Evolutionary conservation across 805 yeast species (phyloP), one percentile per base, ranked within the genome.

Genomic region (Candida anglica): DNA sequence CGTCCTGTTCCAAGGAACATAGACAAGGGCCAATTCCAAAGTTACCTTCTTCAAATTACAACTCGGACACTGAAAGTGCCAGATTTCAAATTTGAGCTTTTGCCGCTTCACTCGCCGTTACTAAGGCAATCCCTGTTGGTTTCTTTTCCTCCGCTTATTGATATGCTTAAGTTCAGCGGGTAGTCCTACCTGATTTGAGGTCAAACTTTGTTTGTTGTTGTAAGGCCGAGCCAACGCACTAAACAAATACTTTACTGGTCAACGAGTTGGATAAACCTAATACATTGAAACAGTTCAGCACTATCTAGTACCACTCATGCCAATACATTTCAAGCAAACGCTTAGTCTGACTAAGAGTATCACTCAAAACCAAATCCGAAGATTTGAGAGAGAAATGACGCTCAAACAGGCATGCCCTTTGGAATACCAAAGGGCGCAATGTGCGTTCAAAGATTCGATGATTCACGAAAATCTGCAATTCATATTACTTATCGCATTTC

Each of bases 1-100:
- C 60, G 63, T 51, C 58, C 66, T 48, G 58, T 52, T 51, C 48
- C 58, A 52, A 47, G 54, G 48, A 47, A 52, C 53, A n/a, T n/a
- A n/a, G n/a, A n/a, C n/a, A n/a, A n/a, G n/a, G n/a, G n/a, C 78
- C 54, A 73, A 66, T 47, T 72, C 78, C 42, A 72, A 51, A 4
- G 75, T 67, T 13, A 71, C 56, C 30, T 73, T 65, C 52, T 70
- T 71, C 52, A 72, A 52, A 50, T 71, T 68, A n/a, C 51, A 20
- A 7, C 69, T 58, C 15, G 76, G 70, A 30, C 61, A 56, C 36
- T 51, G 47, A 54, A 53, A 52, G 53, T 46, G 55, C 61, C 55
- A 54, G 63, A 56, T 61, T 61, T 58, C 66, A 61, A 61, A 60
- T 56, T 58, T 61, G 66, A 57, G 65, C 65, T 61, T 32, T 42